Evolutionary conservation across 495 filamentous ascomycete genomes (phyloP).

Genomic region (Emericellopsis terricola): DNA sequence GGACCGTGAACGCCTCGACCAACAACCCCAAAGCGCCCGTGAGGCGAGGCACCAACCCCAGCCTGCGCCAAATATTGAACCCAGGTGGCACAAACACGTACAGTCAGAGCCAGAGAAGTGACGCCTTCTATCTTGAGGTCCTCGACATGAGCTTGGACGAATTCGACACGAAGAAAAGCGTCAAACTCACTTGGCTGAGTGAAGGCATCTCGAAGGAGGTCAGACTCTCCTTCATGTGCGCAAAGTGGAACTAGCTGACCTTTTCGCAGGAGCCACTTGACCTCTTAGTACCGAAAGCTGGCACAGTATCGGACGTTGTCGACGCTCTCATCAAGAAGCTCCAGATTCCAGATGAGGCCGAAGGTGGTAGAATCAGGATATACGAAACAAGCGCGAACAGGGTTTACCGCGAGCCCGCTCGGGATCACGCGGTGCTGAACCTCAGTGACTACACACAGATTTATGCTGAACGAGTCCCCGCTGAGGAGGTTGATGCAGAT

Average conservation of each 20-base stretch:
- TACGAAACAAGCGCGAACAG: conserved; percentile 67
- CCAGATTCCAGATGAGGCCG: conserved; percentile 52
- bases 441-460: conserved; percentile 76
- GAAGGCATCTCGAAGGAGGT: conserved; percentile 88
- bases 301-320: conserved; percentile 58
- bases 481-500: conserved; percentile 51
- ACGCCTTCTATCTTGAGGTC: conserved; percentile 77
- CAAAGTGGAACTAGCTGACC: too few species aligned
- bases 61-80: conserved; percentile 50
- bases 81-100: conserved; percentile 31
- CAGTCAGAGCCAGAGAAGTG: conserved; percentile 47
- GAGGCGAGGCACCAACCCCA: conserved; percentile 47
- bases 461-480: conserved; percentile 61
- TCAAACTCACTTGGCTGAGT: conserved; percentile 67
- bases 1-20: conserved; percentile 54
- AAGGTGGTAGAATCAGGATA: conserved; percentile 45
- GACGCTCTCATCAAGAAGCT: conserved; percentile 59
- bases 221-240: too few species aligned
- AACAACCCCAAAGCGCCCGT: conserved; percentile 59
- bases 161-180: conserved; percentile 69
- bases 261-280: too few species aligned
- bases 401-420: conserved; percentile 52
- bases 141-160: conserved; percentile 88
- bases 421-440: conserved; percentile 44
- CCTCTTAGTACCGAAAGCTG: conserved; percentile 68